Conservation (phyloP, 306 rosid species). For the Citrullus amarus region DNA sequence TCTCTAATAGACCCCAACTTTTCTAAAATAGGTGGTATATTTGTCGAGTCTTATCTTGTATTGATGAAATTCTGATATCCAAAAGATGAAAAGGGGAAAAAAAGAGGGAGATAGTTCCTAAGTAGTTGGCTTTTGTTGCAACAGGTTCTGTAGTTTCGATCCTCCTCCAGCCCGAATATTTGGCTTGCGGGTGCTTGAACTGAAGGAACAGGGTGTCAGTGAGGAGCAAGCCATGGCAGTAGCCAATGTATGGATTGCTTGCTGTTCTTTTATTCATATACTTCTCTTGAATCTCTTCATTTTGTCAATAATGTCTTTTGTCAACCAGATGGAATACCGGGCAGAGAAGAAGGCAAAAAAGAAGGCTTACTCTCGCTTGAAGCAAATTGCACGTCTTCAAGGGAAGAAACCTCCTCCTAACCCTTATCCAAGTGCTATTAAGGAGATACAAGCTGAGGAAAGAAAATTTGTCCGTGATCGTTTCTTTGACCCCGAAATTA, state of each 20-base stretch:
- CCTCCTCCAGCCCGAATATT: constrained; percentile 75
- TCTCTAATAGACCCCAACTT: neutral
- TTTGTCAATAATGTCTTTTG: constrained; percentile 9
- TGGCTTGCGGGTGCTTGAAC: constrained; percentile 54
- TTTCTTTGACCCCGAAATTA: constrained; percentile 49
- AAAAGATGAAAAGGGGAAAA: neutral
- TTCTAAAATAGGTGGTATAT: neutral
- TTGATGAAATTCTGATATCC: neutral
- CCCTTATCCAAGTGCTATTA: constrained; percentile 66
- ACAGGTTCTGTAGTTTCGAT: constrained; percentile 56
- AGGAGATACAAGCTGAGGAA: constrained; percentile 74
- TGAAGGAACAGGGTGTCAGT: constrained; percentile 60
- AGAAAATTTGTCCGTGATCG: constrained; percentile 59
- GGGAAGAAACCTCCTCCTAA: constrained; percentile 77
- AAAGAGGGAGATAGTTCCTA: neutral
- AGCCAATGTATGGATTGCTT: constrained; percentile 52
- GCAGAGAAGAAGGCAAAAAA: constrained; percentile 57
- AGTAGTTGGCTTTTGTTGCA: constrained; percentile 15
- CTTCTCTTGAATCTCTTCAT: neutral
- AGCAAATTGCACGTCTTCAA: constrained; percentile 55
- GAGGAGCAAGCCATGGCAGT: constrained; percentile 73
- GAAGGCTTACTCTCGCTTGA: constrained; percentile 59
- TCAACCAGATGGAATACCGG: constrained; percentile 63
- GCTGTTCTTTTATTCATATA: neutral
- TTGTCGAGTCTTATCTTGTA: neutral